A percentile compares a stretch with the other conserved stretches of the same genome.
Evolutionary conservation across 177 flowering plant genomes (phyloP).

Genomic region (Vitis hybrid): DNA sequence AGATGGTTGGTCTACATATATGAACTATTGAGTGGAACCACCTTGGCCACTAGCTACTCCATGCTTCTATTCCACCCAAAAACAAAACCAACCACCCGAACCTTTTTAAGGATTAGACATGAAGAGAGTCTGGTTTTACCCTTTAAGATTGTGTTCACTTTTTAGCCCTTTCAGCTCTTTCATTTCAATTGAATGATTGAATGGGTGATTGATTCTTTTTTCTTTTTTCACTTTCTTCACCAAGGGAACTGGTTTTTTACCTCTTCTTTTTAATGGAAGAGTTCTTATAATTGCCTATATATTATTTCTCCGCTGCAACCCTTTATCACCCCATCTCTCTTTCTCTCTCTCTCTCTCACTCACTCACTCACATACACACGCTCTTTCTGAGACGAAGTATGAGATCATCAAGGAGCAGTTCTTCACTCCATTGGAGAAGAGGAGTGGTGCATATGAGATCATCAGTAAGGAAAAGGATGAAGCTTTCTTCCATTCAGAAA

Average conservation of each 20-base stretch:
- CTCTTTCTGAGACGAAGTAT: neutral
- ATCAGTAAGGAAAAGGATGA: slow-evolving; percentile 13
- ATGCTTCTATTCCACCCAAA: too few species aligned
- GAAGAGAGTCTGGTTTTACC: too few species aligned
- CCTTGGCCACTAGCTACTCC: too few species aligned
- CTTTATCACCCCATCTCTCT: neutral
- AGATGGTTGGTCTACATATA: too few species aligned
- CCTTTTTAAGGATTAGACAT: too few species aligned
- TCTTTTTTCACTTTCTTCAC: too few species aligned
- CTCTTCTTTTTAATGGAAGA: neutral
- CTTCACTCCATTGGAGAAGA: slow-evolving; percentile 1
- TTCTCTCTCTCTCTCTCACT: neutral
- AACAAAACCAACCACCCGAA: too few species aligned
- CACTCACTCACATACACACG: neutral
- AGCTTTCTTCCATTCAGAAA: neutral
- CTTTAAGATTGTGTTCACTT: too few species aligned
- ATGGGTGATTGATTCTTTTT: too few species aligned
- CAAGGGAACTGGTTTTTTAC: neutral
- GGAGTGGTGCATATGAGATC: slow-evolving; percentile 1
- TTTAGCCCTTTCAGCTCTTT: too few species aligned
- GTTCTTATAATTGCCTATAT: slow-evolving; percentile 3
- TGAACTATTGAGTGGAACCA: too few species aligned
- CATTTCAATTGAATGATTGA: too few species aligned
- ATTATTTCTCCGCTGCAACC: neutral
- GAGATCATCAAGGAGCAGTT: slow-evolving; percentile 11